These are phyloP conservation scores for Dysphania ambrosioides DNA, from an alignment of 148 eudicot genomes.

Conservation along the genomic window DNA sequence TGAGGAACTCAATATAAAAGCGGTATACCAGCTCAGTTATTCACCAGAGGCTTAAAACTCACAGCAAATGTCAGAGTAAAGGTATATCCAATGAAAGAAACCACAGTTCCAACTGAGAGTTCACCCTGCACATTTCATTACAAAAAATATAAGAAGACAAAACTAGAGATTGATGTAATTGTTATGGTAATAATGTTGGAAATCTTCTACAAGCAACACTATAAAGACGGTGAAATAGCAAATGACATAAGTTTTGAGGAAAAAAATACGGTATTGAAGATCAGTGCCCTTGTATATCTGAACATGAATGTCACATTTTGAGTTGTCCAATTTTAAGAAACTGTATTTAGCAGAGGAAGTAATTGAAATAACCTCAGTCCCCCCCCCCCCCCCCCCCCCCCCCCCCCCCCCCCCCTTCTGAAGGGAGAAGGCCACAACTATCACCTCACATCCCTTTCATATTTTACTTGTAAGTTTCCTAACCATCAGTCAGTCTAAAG, in stretches of 20 bases:
- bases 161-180: constrained; percentile 1
- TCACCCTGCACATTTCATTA: constrained; percentile 68
- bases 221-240: background rate
- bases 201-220: background rate
- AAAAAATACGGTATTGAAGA: background rate
- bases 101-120: constrained; percentile 83
- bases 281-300: background rate
- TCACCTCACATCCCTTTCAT: background rate
- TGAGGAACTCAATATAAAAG: constrained; percentile 11
- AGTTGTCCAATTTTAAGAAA: background rate
- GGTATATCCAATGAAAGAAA: constrained; percentile 92
- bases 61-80: constrained; percentile 96
- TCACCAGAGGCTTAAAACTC: constrained; percentile 33
- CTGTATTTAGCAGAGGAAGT: no score
- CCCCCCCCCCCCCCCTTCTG: background rate
- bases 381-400: background rate
- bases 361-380: no score
- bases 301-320: background rate
- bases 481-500: background rate
- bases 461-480: background rate
- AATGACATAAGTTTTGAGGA: background rate
- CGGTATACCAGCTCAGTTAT: background rate
- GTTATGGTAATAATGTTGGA: background rate
- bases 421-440: background rate
- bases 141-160: background rate